Evolutionary conservation across 805 yeast genomes (phyloP), one percentile per base, ranked within the genome.

Genomic region (Pichia paraexigua): DNA sequence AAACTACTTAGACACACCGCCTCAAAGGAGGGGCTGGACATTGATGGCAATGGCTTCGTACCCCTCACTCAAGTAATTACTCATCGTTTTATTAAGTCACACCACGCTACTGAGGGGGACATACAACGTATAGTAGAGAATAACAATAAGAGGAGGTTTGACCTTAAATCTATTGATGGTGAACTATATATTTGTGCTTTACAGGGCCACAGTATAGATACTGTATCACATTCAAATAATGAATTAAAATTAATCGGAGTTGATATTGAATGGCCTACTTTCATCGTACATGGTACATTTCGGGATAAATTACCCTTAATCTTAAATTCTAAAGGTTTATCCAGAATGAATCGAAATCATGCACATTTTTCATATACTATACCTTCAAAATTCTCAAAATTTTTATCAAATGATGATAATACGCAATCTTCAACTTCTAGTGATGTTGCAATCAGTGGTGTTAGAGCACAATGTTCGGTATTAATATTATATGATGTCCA

Each of bases 1-100:
- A 83, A 85, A 58, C 70, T 94, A 2, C 75, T 92, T 1, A 73
- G 99, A n/a, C 99, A 92, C 62, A 88, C 86, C 5, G 98, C 98
- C 0, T 62, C 67, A 17, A 76, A 80, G 48, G 94, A 88, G 58
- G 74, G 77, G 0, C 66, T 94, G 15, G 56, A 69, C 2, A 86
- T 94, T 2, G 87, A 85, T 60, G 53, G 63, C 0, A 69, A 78
- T 27, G 99, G 99, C 0, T 90, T 76, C 66, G 76, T 87, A 3
- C 60, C 71, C 1, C 62, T 91, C 3, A 57, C 63, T 0, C 79
- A 74, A 8, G 54, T 94, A 1, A 69, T 92, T 13, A 55, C 57
- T 1, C 83, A 83, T 60, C 74, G 78, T 43, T 73, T 83, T 53
- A 65, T 88, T 49, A 84, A 81, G 60, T 72, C 82, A 12, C 68